phyloP scores from a whole-genome alignment of 202 grass and related monocot genomes.

The Setaria viridis region DNA sequence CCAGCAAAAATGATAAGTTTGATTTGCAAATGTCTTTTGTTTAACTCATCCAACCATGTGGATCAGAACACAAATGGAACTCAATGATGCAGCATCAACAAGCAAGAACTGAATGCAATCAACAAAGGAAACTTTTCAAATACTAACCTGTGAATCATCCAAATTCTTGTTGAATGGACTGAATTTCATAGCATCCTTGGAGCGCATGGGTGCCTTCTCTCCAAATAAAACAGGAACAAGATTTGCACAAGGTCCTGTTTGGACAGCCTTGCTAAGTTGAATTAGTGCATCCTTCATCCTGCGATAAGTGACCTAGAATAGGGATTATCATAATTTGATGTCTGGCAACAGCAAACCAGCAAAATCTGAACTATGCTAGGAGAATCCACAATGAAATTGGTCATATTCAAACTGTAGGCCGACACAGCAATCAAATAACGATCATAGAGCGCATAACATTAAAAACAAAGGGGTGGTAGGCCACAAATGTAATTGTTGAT shows the following conservation, averaged over 20 bases:
- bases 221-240: slow-evolving; percentile 97
- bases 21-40: slow-evolving; percentile 16
- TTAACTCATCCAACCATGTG: slow-evolving; percentile 6
- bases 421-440: slow-evolving; percentile 25
- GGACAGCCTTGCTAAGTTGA: slow-evolving; percentile 80
- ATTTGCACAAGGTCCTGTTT: slow-evolving; percentile 81
- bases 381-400: neutral
- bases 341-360: neutral
- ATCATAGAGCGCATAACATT: neutral
- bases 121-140: slow-evolving; percentile 35
- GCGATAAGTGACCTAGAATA: slow-evolving; percentile 89
- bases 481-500: neutral
- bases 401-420: neutral
- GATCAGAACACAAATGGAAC: slow-evolving; percentile 10
- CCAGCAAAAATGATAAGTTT: neutral
- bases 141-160: slow-evolving; percentile 85
- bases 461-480: slow-evolving; percentile 5
- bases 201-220: slow-evolving; percentile 67
- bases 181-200: slow-evolving; percentile 74
- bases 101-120: slow-evolving; percentile 3
- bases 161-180: slow-evolving; percentile 95
- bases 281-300: slow-evolving; percentile 95
- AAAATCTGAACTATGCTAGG: slow-evolving; percentile 1
- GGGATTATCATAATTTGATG: slow-evolving; percentile 44
- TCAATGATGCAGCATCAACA: slow-evolving; percentile 6